phyloP scores from a whole-genome alignment of 1,284 basidiomycete genomes.

The Sporisorium scitamineum region DNA sequence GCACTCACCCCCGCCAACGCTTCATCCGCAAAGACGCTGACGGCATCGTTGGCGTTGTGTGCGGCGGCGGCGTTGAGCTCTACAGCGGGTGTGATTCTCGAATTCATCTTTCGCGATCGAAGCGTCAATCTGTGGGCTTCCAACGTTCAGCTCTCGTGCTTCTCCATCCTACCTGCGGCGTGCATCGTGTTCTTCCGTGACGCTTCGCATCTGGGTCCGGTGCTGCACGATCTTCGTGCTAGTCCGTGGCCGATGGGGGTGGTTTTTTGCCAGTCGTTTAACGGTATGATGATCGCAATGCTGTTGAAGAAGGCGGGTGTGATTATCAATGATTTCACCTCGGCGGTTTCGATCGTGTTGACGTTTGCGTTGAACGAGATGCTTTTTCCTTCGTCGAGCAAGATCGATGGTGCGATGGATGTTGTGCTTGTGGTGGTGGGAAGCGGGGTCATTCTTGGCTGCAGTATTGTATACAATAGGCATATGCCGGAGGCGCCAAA shows the following conservation, averaged over 20 bases:
- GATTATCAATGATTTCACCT: conserved; percentile 28
- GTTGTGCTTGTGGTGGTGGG: conserved; percentile 19
- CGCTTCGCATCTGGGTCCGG: conserved; percentile 5
- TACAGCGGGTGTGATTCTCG: conserved; percentile 30
- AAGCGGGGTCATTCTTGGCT: conserved; percentile 16
- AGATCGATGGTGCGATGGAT: conserved; percentile 2
- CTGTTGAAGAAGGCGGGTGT: conserved; percentile 37
- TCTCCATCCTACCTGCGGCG: conserved; percentile 35
- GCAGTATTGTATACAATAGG: conserved; percentile 15
- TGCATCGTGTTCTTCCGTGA: conserved; percentile 10
- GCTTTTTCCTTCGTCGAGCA: conserved; percentile 16
- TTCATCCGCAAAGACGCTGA: not conserved
- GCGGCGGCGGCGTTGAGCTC: conserved; percentile 24
- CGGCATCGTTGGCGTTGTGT: conserved; percentile 7
- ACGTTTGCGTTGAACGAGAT: conserved; percentile 21
- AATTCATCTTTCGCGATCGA: conserved; percentile 36
- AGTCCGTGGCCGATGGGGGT: conserved; percentile 26
- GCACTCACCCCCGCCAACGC: not conserved
- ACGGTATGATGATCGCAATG: conserved; percentile 31
- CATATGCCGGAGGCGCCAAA: not conserved
- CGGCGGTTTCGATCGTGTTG: conserved; percentile 23
- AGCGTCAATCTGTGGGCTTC: conserved; percentile 33
- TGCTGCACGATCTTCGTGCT: conserved; percentile 13
- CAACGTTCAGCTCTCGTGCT: conserved; percentile 41
- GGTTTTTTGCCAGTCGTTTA: conserved; percentile 23